Evolutionary conservation across 1,139 yeast species (phyloP).

Genomic region (Lodderomyces theae): DNA sequence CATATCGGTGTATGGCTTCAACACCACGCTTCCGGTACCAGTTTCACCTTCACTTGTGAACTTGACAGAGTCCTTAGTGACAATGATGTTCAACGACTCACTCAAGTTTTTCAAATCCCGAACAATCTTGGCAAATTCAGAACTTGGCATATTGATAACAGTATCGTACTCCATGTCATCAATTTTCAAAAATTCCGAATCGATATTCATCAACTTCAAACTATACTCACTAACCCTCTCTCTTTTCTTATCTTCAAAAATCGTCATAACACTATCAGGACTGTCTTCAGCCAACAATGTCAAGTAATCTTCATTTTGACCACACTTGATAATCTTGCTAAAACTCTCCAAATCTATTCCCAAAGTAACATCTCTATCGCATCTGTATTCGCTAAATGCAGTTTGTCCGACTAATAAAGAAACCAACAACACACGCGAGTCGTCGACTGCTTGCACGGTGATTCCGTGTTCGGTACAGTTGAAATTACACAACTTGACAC

Average conservation of each 20-base stretch:
- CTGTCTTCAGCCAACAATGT: slow-evolving; percentile 90
- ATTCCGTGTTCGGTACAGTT: slow-evolving; percentile 94
- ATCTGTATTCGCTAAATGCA: slow-evolving; percentile 91
- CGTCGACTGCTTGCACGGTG: slow-evolving; percentile 96
- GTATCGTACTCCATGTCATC: slow-evolving; percentile 94
- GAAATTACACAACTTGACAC: slow-evolving; percentile 92
- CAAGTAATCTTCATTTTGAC: slow-evolving; percentile 84
- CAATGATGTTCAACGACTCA: slow-evolving; percentile 82
- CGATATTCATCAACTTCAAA: slow-evolving; percentile 93
- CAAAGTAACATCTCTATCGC: slow-evolving; percentile 89
- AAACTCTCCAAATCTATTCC: slow-evolving; percentile 89
- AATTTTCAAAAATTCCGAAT: slow-evolving; percentile 88
- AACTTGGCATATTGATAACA: slow-evolving; percentile 80
- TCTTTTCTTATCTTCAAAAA: slow-evolving; percentile 86
- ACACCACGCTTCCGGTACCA: slow-evolving; percentile 82
- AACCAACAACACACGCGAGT: slow-evolving; percentile 90
- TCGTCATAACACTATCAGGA: slow-evolving; percentile 77
- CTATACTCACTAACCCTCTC: slow-evolving; percentile 93
- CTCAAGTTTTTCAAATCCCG: slow-evolving; percentile 84
- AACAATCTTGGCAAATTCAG: slow-evolving; percentile 85
- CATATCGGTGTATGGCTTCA: slow-evolving; percentile 80
- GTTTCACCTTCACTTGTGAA: slow-evolving; percentile 90
- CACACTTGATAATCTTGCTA: slow-evolving; percentile 85
- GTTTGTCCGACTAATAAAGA: slow-evolving; percentile 84
- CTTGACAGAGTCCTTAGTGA: slow-evolving; percentile 89